Conservation (phyloP, 805 yeast genomes). For the Jamesozyma piceae region DNA sequence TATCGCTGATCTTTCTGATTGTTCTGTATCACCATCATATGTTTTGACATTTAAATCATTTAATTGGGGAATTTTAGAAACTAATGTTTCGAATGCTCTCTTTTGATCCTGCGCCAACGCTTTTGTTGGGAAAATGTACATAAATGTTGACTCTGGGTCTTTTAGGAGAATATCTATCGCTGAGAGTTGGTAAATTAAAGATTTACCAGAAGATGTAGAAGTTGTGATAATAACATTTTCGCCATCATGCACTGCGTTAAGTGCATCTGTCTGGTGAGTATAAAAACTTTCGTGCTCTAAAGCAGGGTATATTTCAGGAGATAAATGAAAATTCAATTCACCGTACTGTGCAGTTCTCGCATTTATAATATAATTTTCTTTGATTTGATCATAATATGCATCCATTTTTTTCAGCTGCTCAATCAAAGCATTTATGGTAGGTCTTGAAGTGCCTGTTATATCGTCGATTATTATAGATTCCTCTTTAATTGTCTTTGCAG, state of each 20-base stretch:
- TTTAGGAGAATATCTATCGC: constrained; percentile 43
- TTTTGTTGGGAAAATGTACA: constrained; percentile 92
- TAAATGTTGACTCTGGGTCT: constrained; percentile 46
- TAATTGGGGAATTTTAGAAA: constrained; percentile 40
- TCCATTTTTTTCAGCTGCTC: constrained; percentile 37
- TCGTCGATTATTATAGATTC: constrained; percentile 19
- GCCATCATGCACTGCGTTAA: constrained; percentile 46
- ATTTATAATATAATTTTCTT: constrained; percentile 39
- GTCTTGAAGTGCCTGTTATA: constrained; percentile 25
- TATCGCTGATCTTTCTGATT: constrained; percentile 41
- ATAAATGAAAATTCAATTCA: constrained; percentile 35
- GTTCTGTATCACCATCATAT: constrained; percentile 88
- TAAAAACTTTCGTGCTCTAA: constrained; percentile 48
- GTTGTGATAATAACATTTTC: constrained; percentile 83
- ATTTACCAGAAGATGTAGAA: constrained; percentile 92
- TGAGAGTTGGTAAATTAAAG: constrained; percentile 84
- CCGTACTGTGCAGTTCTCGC: constrained; percentile 39
- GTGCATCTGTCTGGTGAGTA: constrained; percentile 74
- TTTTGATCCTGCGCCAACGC: constrained; percentile 97
- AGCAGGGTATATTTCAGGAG: constrained; percentile 45
- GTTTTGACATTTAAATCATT: constrained; percentile 54
- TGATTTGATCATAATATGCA: constrained; percentile 57
- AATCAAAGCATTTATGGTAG: constrained; percentile 42
- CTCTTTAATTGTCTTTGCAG: constrained; percentile 22
- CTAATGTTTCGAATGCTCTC: constrained; percentile 56